Evolutionary conservation across 176 grass and related monocot species (phyloP).

Genomic region (Cenchrus fungigraminus): DNA sequence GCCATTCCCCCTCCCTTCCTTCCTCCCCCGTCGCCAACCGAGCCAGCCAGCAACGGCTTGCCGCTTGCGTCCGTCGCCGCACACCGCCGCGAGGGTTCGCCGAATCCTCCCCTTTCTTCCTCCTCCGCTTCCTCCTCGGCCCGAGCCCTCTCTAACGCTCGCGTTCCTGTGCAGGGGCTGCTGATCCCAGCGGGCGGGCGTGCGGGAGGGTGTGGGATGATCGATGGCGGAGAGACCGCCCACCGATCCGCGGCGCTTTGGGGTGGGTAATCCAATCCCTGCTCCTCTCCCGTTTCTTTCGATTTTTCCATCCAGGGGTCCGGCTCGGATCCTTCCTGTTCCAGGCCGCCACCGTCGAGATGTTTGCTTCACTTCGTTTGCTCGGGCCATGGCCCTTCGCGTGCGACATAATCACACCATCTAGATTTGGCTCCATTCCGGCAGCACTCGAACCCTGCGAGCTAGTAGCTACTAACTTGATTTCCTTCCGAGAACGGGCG

Average conservation of each 20-base stretch:
- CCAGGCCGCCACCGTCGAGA: not conserved
- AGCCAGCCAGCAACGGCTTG: not conserved
- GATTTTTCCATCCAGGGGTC: not conserved
- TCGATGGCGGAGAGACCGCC: constrained; percentile 25
- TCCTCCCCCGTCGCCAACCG: not conserved
- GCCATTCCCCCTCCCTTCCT: not conserved
- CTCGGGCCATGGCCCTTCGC: not conserved
- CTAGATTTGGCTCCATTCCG: not conserved
- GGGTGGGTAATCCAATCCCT: constrained; percentile 1
- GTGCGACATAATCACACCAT: not conserved
- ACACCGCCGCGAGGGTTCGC: constrained; percentile 13
- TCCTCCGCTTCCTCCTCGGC: not conserved
- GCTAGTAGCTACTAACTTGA: not conserved
- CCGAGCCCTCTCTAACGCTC: not conserved
- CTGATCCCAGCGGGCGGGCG: not conserved
- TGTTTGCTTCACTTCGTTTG: not conserved
- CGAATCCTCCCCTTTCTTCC: not conserved
- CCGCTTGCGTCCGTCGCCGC: not conserved
- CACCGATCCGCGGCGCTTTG: not conserved
- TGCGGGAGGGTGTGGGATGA: not conserved
- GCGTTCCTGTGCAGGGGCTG: constrained; percentile 11
- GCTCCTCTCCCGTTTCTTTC: not conserved
- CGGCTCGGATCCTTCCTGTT: not conserved
- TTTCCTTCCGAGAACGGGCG: not conserved
- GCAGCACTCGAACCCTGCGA: too few species aligned